Conservation (phyloP, 257 asterid genomes). For the Coffea canephora region DNA sequence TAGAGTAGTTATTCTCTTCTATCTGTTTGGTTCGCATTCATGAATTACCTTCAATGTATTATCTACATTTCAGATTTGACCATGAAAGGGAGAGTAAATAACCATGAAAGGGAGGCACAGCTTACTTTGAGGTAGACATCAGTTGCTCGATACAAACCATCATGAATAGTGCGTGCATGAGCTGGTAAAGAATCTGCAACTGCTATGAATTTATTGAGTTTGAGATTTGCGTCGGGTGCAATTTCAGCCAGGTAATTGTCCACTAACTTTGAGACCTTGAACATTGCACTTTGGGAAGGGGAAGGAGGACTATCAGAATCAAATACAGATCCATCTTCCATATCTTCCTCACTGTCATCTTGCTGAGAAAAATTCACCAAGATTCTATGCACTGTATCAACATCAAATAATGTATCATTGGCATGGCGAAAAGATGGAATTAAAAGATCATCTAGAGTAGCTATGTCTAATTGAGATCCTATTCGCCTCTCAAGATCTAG, state of each 20-base stretch:
- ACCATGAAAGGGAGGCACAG: neutral
- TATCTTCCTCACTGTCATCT: slow-evolving; percentile 78
- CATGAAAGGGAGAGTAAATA: neutral
- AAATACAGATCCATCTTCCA: slow-evolving; percentile 70
- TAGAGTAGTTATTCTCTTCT: neutral
- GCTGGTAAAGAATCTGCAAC: slow-evolving; percentile 77
- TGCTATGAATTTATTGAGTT: slow-evolving; percentile 70
- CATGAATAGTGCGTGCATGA: slow-evolving; percentile 73
- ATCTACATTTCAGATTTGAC: neutral
- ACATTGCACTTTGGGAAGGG: slow-evolving; percentile 74
- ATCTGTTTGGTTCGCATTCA: neutral
- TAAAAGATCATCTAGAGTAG: slow-evolving; percentile 83
- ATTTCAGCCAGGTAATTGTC: slow-evolving; percentile 86
- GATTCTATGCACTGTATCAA: slow-evolving; percentile 78
- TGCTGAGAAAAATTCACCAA: slow-evolving; percentile 76
- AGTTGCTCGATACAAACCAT: slow-evolving; percentile 83
- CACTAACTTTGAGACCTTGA: slow-evolving; percentile 76
- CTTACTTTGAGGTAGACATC: slow-evolving; percentile 93
- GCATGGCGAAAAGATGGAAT: slow-evolving; percentile 80
- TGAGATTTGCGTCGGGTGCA: slow-evolving; percentile 88
- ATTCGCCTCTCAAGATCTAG: slow-evolving; percentile 87
- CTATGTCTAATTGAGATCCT: slow-evolving; percentile 71
- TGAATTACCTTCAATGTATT: neutral
- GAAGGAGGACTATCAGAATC: slow-evolving; percentile 68
- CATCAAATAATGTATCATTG: slow-evolving; percentile 83